Evolutionary conservation across 495 filamentous ascomycete species (phyloP), one percentile per base, ranked within the genome.

Genomic region (Aspergillus cavernicola): DNA sequence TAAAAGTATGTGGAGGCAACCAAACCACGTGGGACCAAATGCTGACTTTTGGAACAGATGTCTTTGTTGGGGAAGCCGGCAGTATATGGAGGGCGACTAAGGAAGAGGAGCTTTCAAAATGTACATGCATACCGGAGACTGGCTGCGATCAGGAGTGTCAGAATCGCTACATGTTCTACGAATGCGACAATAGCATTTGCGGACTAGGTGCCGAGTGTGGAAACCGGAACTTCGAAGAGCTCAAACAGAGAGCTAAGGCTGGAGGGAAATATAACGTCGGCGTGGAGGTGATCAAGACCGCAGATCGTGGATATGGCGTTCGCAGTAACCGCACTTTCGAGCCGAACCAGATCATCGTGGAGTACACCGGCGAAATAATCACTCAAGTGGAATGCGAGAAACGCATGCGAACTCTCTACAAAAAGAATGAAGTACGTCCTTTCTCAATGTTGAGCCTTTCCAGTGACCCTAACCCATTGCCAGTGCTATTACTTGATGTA

Each of bases 401-500:
- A 46, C 84, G 93, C 32, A 96, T 97, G 92, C 87, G 87, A 50
- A 84, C 90, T 50, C 80, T 85, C 32, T 98, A 98, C 71, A 91
- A 92, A 65, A 82, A 96, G 61, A 92, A 95, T 52, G 84, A 92
- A 70, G 92, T 96, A 65, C 65, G 83, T 65, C 42, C 18, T 24
- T 16, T 16, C 20, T 19, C 19, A 50, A 37, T 15, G 1, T 20
- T 62, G 42, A 11, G 28, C 28, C 28, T 26, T 26, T 36, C 29
- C 19, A 42, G 26, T 32, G 33, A 35, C 29, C 26, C 45, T 59
- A 35, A 65, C 58, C 18, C 8, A 57, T 46, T 40, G 60, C 38
- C 42, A 96, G 90, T 92, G 89, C 66, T 97, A 96, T 61, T 98
- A 98, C 67, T 73, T 98, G 38, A 98, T 98, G 93, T 89, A 88